A percentile compares a stretch with the other conserved stretches of the same genome.
These are phyloP conservation scores for Candida fluviatilis DNA, from an alignment of 805 yeast species.

Conservation along the genomic window DNA sequence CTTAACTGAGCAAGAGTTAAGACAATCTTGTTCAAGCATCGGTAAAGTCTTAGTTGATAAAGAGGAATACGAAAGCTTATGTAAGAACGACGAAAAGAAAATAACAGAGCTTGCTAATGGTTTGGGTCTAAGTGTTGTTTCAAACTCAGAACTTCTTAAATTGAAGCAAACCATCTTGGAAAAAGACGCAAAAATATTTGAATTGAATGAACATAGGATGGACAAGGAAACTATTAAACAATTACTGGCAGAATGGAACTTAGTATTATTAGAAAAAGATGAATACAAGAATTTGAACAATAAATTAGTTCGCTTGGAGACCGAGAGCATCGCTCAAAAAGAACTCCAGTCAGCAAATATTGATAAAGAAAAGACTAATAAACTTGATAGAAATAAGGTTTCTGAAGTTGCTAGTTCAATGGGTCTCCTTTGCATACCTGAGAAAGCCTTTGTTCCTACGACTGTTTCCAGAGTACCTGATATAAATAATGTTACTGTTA, in stretches of 20 bases:
- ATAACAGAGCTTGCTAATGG: conserved; percentile 18
- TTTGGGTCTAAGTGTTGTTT: conserved; percentile 18
- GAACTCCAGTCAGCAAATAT: too few species aligned
- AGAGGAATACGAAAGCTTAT: conserved; percentile 16
- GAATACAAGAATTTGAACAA: conserved; percentile 26
- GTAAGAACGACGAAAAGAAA: conserved; percentile 12
- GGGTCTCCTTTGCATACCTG: conserved; percentile 56
- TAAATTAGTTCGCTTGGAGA: not conserved
- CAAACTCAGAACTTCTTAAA: conserved; percentile 22
- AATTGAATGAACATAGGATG: conserved; percentile 12
- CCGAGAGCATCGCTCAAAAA: not conserved
- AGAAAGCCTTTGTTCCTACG: conserved; percentile 57
- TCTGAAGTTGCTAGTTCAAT: conserved; percentile 37
- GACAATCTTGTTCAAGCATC: conserved; percentile 19
- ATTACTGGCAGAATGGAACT: conserved; percentile 27
- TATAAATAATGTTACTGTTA: conserved; percentile 51
- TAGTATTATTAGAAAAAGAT: conserved; percentile 25
- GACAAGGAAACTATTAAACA: conserved; percentile 19
- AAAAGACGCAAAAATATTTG: conserved; percentile 25
- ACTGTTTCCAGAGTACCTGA: conserved; percentile 55
- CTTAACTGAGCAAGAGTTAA: conserved; percentile 24
- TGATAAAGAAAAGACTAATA: too few species aligned
- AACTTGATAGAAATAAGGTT: conserved; percentile 21
- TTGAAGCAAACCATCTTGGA: conserved; percentile 24
- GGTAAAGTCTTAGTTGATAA: conserved; percentile 21